A percentile compares a stretch with the other conserved stretches of the same genome.
Conservation (phyloP, 352 stramenopile genomes). For the Phytophthora rubi region DNA sequence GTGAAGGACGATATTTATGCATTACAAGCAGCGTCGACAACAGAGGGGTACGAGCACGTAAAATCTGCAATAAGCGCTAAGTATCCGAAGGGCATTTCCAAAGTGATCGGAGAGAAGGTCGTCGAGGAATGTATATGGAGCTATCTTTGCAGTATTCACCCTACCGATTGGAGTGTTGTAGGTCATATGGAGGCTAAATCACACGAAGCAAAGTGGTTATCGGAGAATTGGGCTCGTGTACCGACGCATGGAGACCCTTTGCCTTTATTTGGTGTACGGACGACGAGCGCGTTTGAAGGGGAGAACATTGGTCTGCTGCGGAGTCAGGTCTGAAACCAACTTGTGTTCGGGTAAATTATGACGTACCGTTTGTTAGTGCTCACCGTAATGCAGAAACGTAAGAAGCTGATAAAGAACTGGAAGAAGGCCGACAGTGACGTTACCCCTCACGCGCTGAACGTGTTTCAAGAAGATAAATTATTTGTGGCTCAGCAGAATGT, state of each 20-base stretch:
- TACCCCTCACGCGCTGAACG: not conserved
- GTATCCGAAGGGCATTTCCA: not conserved
- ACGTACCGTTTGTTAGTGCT: not conserved
- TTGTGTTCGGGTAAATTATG: conserved; percentile 1
- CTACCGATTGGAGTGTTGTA: conserved; percentile 7
- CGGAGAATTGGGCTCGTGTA: not conserved
- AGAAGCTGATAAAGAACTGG: not conserved
- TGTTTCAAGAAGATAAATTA: conserved; percentile 1
- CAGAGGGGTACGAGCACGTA: conserved; percentile 1
- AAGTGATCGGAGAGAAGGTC: not conserved
- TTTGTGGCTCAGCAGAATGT: not conserved
- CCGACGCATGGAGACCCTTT: not conserved
- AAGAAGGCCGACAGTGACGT: not conserved
- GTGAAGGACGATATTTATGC: conserved; percentile 10
- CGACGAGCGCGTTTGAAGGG: conserved; percentile 8
- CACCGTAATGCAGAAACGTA: conserved; percentile 1
- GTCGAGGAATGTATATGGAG: conserved; percentile 5
- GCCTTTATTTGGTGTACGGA: conserved; percentile 10
- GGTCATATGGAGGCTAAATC: conserved; percentile 1
- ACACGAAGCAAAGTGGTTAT: not conserved
- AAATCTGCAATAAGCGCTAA: not conserved
- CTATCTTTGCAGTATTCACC: conserved; percentile 15
- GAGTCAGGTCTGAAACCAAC: not conserved
- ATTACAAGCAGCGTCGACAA: conserved; percentile 1
- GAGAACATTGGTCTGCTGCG: conserved; percentile 17